phyloP scores from a whole-genome alignment of 1,284 basidiomycete species.

The Leccinum subrobustum region DNA sequence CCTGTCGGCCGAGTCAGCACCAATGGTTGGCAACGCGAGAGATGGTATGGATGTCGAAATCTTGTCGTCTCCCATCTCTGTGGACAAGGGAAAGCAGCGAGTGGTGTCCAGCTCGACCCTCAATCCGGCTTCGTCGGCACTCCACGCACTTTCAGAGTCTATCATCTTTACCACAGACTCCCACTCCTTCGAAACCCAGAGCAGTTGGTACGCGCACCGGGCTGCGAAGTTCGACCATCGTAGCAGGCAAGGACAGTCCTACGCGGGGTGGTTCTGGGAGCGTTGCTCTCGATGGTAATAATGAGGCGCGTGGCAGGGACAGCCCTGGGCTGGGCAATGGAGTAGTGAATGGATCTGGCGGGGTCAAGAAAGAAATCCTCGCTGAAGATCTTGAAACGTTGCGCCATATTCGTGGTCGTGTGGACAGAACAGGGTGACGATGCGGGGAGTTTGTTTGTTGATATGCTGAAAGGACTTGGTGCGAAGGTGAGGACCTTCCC shows the following conservation, averaged over 20 bases:
- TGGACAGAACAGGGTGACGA: too few species aligned
- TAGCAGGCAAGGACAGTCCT: constrained; percentile 32
- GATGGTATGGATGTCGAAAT: constrained; percentile 11
- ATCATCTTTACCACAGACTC: constrained; percentile 43
- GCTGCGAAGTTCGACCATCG: constrained; percentile 39
- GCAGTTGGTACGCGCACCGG: constrained; percentile 31
- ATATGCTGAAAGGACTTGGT: too few species aligned
- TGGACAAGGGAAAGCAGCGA: constrained; percentile 27
- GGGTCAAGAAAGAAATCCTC: too few species aligned
- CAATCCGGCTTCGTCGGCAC: constrained; percentile 55
- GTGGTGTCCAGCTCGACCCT: constrained; percentile 41
- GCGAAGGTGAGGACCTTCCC: too few species aligned
- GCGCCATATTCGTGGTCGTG: too few species aligned
- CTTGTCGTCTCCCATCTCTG: constrained; percentile 24
- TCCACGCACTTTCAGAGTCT: constrained; percentile 58
- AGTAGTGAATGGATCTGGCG: too few species aligned
- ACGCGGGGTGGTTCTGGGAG: constrained; percentile 21
- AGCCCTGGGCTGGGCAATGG: too few species aligned
- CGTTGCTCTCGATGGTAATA: constrained; percentile 10
- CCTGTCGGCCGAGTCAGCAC: too few species aligned
- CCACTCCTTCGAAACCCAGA: constrained; percentile 40
- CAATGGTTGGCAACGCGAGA: too few species aligned
- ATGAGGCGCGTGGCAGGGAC: too few species aligned
- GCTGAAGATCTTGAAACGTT: too few species aligned
- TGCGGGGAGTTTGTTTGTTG: too few species aligned